Conservation (phyloP, 352 stramenopile genomes). For the Thraustochytrium aureum region DNA sequence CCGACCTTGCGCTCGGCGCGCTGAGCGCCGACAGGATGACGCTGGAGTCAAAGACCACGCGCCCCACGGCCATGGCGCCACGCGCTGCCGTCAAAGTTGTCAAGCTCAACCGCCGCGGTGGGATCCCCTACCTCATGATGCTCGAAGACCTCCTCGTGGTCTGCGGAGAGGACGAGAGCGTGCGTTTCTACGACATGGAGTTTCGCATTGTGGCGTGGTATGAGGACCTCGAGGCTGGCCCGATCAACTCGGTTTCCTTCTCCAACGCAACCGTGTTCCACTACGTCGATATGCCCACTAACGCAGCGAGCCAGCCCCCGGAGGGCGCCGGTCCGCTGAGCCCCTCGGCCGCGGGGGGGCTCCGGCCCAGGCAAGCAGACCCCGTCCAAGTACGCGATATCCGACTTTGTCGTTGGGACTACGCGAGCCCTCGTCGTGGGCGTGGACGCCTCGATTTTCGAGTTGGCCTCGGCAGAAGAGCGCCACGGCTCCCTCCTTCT, state of each 20-base stretch:
- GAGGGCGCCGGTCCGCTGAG: too few relatives aligned
- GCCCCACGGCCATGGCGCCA: constrained; percentile 42
- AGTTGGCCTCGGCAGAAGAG: constrained; percentile 75
- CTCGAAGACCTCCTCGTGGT: constrained; percentile 79
- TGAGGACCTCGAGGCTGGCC: constrained; percentile 84
- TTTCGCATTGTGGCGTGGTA: constrained; percentile 89
- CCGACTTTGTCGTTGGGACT: constrained; percentile 86
- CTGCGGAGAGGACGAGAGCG: constrained; percentile 77
- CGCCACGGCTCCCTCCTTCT: constrained; percentile 81
- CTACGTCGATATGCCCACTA: constrained; percentile 16
- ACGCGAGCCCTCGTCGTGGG: constrained; percentile 77
- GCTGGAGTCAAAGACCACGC: constrained; percentile 57
- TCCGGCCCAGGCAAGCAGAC: background rate
- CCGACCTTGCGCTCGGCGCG: background rate
- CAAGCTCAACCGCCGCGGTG: constrained; percentile 61
- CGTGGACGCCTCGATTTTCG: constrained; percentile 72
- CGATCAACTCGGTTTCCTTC: constrained; percentile 83
- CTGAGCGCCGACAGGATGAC: background rate
- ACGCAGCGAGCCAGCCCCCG: constrained; percentile 32
- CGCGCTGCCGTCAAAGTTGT: constrained; percentile 31
- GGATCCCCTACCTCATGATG: constrained; percentile 67
- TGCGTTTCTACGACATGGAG: constrained; percentile 90
- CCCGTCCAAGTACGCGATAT: constrained; percentile 69
- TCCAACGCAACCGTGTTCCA: constrained; percentile 53
- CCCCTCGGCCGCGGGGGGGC: too few relatives aligned